Evolutionary conservation across 805 yeast species (phyloP).

Genomic region (Spathaspora passalidarum): DNA sequence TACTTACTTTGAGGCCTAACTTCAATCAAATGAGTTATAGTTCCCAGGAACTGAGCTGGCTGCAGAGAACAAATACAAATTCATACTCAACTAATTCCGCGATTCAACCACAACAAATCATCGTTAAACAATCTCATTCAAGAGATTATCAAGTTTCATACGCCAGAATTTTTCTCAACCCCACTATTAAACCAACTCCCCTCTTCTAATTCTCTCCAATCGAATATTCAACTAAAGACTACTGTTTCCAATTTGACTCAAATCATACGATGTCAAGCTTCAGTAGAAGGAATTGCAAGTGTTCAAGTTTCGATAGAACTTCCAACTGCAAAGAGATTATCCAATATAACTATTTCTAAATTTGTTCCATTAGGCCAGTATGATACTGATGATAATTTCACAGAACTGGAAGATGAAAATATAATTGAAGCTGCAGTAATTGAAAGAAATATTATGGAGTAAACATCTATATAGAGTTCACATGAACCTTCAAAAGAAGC

Average conservation of each 20-base stretch:
- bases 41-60: not conserved
- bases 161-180: too few species aligned
- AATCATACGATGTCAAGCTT: conserved; percentile 23
- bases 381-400: conserved; percentile 5
- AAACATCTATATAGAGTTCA: not conserved
- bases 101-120: too few species aligned
- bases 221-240: conserved; percentile 21
- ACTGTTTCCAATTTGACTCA: conserved; percentile 15
- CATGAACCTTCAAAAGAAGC: not conserved
- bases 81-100: not conserved
- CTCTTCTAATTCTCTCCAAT: too few species aligned
- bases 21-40: not conserved
- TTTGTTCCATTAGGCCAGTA: not conserved
- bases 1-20: not conserved
- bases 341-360: not conserved
- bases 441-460: not conserved
- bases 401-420: conserved; percentile 2
- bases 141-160: too few species aligned
- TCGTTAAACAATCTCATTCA: too few species aligned
- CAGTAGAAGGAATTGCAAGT: conserved; percentile 41
- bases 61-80: not conserved
- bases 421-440: not conserved
- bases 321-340: not conserved
- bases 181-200: too few species aligned
- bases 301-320: conserved; percentile 10